These are phyloP conservation scores for Carex parvula DNA, from an alignment of 176 grass and related monocot genomes.

Conservation along the genomic window DNA sequence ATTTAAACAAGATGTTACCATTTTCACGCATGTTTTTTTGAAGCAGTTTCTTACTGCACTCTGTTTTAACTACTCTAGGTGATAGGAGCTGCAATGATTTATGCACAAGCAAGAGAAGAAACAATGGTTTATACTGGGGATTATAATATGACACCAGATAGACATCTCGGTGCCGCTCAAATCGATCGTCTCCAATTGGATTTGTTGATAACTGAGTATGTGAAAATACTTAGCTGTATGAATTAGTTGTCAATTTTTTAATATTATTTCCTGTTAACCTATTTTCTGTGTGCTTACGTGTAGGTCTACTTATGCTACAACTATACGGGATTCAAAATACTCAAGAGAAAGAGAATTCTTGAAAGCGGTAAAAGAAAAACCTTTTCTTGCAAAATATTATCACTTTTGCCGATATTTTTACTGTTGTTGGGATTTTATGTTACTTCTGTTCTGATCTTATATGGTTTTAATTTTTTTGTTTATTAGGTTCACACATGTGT, in stretches of 20 bases:
- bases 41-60: constrained; percentile 24
- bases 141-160: constrained; percentile 99
- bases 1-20: background rate
- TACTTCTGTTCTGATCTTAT: constrained; percentile 12
- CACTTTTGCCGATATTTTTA: constrained; percentile 9
- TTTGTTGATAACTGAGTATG: constrained; percentile 90
- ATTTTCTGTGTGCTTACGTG: constrained; percentile 24
- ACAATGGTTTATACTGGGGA: constrained; percentile 86
- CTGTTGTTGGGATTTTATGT: background rate
- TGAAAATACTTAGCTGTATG: background rate
- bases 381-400: constrained; percentile 6
- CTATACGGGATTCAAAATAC: constrained; percentile 86
- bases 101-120: constrained; percentile 73
- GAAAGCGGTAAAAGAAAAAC: constrained; percentile 57
- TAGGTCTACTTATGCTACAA: constrained; percentile 96
- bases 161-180: constrained; percentile 95
- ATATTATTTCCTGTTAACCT: background rate
- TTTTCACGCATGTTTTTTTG: background rate
- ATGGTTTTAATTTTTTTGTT: background rate
- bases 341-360: constrained; percentile 85
- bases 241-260: constrained; percentile 12
- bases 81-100: constrained; percentile 93
- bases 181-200: constrained; percentile 81
- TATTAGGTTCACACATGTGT: constrained; percentile 87
- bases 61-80: constrained; percentile 41